Base-by-base conservation (phyloP, 805 yeast genomes). In the Kluyveromyces wickerhamii region DNA sequence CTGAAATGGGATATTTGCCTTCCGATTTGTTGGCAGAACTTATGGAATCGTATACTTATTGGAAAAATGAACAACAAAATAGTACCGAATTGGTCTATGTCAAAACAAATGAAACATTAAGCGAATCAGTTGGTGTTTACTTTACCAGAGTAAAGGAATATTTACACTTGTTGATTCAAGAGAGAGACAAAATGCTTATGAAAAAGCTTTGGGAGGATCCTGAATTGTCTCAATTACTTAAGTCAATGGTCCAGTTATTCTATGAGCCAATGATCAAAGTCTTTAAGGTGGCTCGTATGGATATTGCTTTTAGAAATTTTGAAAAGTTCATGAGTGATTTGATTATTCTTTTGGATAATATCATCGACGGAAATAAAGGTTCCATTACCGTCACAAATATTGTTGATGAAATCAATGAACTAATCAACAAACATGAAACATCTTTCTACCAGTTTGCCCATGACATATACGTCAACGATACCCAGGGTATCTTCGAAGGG, bases 131-230 rank as follows among this genome's bases (percentile, higher is more conserved):
- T n/a, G 69, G 71, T 3, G 63, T 64, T 14, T 48, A 71, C 26
- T 81, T 71, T 47, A 60, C 74, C 6, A 66, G 69, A 41, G 51
- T 82, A 10, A 75, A 73, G 39, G 77, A 79, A 36, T 67, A 80
- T 35, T 72, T 81, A 58, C 77, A 72, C 40, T 58, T 81, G 12
- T 70, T 70, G 42, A 63, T 83, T 1, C 70, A 92, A 22, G 78
- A 74, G 38, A 72, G 75, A 23, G 98, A 89, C 51, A 87, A 85
- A 52, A 74, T 76, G 37, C 61, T 80, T 27, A 59, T 88, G 65
- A 77, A 77, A 47, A 78, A 79, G 49, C 53, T 88, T 27, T 85
- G 95, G 94, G 76, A 74, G 29, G 95, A 88, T 47, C 86, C 89
- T 0, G 84, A 82, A 44, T 62, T 94, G 29, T 77, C 87, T n/a